phyloP scores from a whole-genome alignment of 768 basidiomycete species.

The Termitomyces bulborhizus region DNA sequence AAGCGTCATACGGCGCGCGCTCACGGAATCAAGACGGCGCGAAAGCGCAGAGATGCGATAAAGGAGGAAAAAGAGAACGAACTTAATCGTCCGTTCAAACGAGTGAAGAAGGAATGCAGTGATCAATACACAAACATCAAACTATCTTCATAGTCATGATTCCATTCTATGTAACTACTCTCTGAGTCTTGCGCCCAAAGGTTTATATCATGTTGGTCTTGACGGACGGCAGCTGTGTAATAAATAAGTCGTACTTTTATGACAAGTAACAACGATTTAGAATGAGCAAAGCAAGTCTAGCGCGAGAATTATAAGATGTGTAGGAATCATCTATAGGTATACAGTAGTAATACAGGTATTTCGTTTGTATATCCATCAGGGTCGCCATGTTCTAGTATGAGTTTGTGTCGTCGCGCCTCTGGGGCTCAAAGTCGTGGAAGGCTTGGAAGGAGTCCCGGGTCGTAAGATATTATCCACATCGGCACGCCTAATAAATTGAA shows the following conservation, averaged over 20 bases:
- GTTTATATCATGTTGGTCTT: background rate
- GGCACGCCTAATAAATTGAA: conserved; percentile 83
- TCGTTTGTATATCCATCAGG: conserved; percentile 28
- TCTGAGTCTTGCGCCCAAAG: background rate
- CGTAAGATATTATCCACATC: conserved; percentile 52
- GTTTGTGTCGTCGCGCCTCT: conserved; percentile 32
- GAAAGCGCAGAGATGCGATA: conserved; percentile 11
- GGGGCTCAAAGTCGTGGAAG: conserved; percentile 29
- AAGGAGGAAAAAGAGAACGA: conserved; percentile 7
- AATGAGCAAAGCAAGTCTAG: background rate
- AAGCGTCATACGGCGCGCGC: conserved; percentile 58
- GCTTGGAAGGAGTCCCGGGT: conserved; percentile 63
- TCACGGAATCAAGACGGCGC: conserved; percentile 36
- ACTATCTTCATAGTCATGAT: background rate
- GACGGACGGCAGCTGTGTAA: background rate
- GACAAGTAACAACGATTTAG: background rate
- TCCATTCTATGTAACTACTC: background rate
- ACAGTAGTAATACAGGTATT: background rate
- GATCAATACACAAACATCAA: background rate
- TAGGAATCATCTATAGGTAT: background rate
- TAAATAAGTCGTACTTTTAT: background rate
- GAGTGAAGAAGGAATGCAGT: conserved; percentile 2
- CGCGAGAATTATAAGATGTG: background rate
- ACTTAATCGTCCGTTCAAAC: background rate
- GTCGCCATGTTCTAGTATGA: conserved; percentile 58